phyloP scores from a whole-genome alignment of 208 protist genomes.

The Acanthamoeba divionensis region DNA sequence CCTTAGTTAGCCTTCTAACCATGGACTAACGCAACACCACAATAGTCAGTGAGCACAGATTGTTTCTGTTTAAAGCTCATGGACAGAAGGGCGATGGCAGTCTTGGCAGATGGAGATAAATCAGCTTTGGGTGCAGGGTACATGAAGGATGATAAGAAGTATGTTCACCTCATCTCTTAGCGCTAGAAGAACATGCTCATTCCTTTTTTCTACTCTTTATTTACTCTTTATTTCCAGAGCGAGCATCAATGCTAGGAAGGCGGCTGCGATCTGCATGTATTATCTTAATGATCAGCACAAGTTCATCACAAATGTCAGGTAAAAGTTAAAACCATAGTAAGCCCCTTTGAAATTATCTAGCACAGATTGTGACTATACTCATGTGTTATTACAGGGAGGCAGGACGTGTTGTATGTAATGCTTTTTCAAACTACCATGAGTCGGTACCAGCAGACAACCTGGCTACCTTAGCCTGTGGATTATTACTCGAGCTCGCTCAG shows the following conservation, averaged over 20 bases:
- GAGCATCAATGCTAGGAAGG: constrained; percentile 45
- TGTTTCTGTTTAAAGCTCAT: constrained; percentile 31
- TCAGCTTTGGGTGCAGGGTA: not conserved
- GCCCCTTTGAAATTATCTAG: not conserved
- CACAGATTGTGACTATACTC: too few species aligned
- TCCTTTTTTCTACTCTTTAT: too few species aligned
- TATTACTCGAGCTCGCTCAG: not conserved
- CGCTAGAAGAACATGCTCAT: too few species aligned
- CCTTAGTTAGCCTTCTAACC: not conserved
- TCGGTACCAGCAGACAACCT: constrained; percentile 15
- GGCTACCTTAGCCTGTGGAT: not conserved
- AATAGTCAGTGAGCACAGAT: not conserved
- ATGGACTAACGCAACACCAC: not conserved
- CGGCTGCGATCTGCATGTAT: constrained; percentile 16
- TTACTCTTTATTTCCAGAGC: not conserved
- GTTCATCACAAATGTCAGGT: constrained; percentile 10
- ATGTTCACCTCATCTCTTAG: too few species aligned
- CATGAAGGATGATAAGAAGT: too few species aligned
- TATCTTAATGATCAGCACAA: constrained; percentile 46
- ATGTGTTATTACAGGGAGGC: not conserved
- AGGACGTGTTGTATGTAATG: not conserved
- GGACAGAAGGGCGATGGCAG: not conserved
- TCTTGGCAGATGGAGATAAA: not conserved
- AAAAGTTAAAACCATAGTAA: not conserved
- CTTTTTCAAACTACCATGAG: constrained; percentile 30